A percentile compares a stretch with the other conserved stretches of the same genome.
These are phyloP conservation scores for Tylopilus sp. DNA, from an alignment of 768 basidiomycete species.

Conservation along the genomic window DNA sequence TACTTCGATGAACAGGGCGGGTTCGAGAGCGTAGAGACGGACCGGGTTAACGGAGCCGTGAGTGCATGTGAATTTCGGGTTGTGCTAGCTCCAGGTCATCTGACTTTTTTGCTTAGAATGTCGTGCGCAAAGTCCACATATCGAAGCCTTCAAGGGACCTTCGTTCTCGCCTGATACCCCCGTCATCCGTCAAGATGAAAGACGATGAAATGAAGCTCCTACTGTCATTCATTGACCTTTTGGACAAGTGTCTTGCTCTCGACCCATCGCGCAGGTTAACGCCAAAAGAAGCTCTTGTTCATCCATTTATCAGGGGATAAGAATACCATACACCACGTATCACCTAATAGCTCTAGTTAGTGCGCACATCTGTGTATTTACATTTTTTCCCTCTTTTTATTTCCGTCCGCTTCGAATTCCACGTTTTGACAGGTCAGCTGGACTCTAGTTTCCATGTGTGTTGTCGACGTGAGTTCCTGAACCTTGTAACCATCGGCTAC, in stretches of 20 bases:
- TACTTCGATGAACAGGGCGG: slow-evolving; percentile 94
- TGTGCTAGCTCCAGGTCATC: slow-evolving; percentile 6
- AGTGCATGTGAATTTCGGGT: slow-evolving; percentile 34
- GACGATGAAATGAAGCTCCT: slow-evolving; percentile 87
- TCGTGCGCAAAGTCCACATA: slow-evolving; percentile 75
- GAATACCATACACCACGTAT: slow-evolving; percentile 10
- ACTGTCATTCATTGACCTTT: slow-evolving; percentile 77
- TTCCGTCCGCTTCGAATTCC: slow-evolving; percentile 3
- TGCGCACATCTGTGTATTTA: slow-evolving; percentile 21
- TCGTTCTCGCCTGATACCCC: slow-evolving; percentile 76
- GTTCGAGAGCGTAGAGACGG: slow-evolving; percentile 80
- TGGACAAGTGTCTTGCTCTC: slow-evolving; percentile 87
- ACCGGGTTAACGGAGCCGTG: slow-evolving; percentile 80
- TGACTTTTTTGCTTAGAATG: slow-evolving; percentile 53
- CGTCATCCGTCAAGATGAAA: slow-evolving; percentile 71
- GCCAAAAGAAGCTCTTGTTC: slow-evolving; percentile 85
- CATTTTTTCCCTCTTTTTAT: slow-evolving; percentile 6
- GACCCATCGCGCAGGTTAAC: slow-evolving; percentile 84
- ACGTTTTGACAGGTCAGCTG: slow-evolving; percentile 15
- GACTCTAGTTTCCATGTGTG: slow-evolving; percentile 3
- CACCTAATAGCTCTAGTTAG: slow-evolving; percentile 18
- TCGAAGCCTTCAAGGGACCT: slow-evolving; percentile 83
- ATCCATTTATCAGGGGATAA: slow-evolving; percentile 77
- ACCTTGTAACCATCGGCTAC: background rate
- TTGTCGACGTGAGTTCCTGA: background rate